Conservation (phyloP, 768 basidiomycete species). For the Cystofilobasidium capitatum region DNA sequence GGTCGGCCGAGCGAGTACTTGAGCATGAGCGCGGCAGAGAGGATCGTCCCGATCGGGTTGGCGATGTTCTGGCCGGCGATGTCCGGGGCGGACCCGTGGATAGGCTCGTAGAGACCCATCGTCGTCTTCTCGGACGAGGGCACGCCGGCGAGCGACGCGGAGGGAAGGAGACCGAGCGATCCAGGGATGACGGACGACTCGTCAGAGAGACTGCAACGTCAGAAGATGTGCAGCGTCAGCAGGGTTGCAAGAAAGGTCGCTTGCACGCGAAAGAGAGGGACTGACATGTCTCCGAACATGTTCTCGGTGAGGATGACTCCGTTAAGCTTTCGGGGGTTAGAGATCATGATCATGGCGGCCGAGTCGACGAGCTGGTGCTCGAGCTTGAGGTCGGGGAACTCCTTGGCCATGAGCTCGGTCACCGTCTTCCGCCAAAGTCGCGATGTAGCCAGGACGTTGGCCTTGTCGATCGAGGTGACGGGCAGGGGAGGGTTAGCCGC, state of each 20-base stretch:
- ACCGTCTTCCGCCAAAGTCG: conserved; percentile 91
- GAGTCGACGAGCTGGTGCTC: conserved; percentile 93
- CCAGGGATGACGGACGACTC: conserved; percentile 96
- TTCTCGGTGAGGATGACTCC: conserved; percentile 93
- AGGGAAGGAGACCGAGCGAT: conserved; percentile 88
- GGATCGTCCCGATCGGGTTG: conserved; percentile 89
- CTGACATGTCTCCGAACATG: conserved; percentile 93
- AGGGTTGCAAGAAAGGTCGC: background rate
- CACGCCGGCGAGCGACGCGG: conserved; percentile 88
- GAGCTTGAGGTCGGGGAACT: conserved; percentile 77
- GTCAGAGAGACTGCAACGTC: conserved; percentile 75
- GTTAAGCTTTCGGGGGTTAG: conserved; percentile 81
- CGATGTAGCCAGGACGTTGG: conserved; percentile 92
- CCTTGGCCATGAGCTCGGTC: conserved; percentile 66
- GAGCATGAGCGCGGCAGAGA: conserved; percentile 84
- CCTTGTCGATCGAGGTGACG: conserved; percentile 94
- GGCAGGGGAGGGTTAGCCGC: conserved; percentile 70
- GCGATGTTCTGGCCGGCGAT: conserved; percentile 90
- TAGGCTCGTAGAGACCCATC: conserved; percentile 89
- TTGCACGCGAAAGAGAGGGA: conserved; percentile 24
- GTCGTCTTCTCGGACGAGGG: conserved; percentile 60
- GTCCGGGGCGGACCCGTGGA: conserved; percentile 80
- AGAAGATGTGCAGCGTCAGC: background rate
- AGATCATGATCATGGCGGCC: conserved; percentile 89
- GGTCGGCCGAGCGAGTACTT: conserved; percentile 89